Conservation (phyloP, 345 rosid genomes). For the Triadica sebifera region DNA sequence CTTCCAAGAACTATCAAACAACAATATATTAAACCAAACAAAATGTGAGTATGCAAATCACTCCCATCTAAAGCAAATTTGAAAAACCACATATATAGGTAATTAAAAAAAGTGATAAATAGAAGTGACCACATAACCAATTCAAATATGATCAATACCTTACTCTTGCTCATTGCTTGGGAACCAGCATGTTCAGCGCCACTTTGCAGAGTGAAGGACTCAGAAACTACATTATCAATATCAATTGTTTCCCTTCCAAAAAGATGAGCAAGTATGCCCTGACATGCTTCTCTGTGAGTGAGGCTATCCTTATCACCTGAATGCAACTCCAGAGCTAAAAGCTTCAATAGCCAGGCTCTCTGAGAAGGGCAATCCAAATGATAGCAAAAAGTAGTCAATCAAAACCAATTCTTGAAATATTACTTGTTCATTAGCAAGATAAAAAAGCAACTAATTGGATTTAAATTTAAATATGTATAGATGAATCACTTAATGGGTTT, state of each 20-base stretch:
- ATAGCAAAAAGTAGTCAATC: background rate
- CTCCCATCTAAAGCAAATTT: background rate
- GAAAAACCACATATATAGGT: background rate
- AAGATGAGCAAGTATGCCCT: constrained; percentile 72
- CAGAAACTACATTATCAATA: constrained; percentile 35
- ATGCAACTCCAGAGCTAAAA: constrained; percentile 82
- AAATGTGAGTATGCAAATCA: background rate
- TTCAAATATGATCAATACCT: constrained; percentile 42
- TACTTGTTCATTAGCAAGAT: background rate
- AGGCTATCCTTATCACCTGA: constrained; percentile 57
- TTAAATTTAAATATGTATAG: background rate
- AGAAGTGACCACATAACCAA: background rate
- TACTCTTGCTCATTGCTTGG: constrained; percentile 62
- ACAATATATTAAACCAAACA: too few relatives aligned
- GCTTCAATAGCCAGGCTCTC: constrained; percentile 97
- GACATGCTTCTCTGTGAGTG: constrained; percentile 67
- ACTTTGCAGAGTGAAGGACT: constrained; percentile 41
- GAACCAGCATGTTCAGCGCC: constrained; percentile 49
- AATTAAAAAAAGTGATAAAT: background rate
- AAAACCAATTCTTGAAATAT: background rate
- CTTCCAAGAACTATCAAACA: too few relatives aligned
- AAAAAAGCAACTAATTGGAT: background rate
- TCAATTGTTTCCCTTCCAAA: constrained; percentile 59
- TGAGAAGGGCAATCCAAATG: constrained; percentile 24
- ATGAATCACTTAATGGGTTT: background rate